A percentile compares a stretch with the other conserved stretches of the same genome.
Evolutionary conservation across 139 green algal species (phyloP).

Genomic region (Picochlorum sp.): DNA sequence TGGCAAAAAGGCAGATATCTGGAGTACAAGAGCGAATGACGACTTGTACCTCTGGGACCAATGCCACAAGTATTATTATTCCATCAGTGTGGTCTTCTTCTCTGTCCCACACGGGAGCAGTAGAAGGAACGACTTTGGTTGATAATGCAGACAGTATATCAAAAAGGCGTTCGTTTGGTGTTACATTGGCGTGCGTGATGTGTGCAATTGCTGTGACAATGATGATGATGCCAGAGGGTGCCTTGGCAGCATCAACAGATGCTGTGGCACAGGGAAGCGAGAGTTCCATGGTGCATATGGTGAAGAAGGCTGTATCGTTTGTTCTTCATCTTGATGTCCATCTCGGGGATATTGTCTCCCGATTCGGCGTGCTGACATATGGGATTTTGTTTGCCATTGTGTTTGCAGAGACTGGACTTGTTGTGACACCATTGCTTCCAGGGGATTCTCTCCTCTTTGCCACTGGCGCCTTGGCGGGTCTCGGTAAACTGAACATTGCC

Average conservation of each 20-base stretch:
- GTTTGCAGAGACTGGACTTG: constrained; percentile 59
- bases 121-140: too few relatives aligned
- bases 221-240: neutral
- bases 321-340: constrained; percentile 83
- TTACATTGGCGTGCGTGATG: too few relatives aligned
- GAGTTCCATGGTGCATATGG: neutral
- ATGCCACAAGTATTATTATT: too few relatives aligned
- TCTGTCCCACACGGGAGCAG: too few relatives aligned
- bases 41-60: too few relatives aligned
- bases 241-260: neutral
- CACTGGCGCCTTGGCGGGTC: constrained; percentile 74
- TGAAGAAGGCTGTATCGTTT: constrained; percentile 31
- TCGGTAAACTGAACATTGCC: constrained; percentile 56
- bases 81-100: too few relatives aligned
- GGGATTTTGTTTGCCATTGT: constrained; percentile 71
- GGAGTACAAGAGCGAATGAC: too few relatives aligned
- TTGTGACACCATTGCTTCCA: constrained; percentile 85
- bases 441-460: constrained; percentile 88
- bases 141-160: too few relatives aligned
- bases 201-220: neutral
- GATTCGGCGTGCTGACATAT: constrained; percentile 65
- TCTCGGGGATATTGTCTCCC: constrained; percentile 53
- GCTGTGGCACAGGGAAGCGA: neutral
- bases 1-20: too few relatives aligned
- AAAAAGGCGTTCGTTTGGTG: too few relatives aligned